A percentile compares a stretch with the other conserved stretches of the same genome.
phyloP scores from a whole-genome alignment of 2,329 filamentous ascomycete genomes.

The Aspergillus versicolor region DNA sequence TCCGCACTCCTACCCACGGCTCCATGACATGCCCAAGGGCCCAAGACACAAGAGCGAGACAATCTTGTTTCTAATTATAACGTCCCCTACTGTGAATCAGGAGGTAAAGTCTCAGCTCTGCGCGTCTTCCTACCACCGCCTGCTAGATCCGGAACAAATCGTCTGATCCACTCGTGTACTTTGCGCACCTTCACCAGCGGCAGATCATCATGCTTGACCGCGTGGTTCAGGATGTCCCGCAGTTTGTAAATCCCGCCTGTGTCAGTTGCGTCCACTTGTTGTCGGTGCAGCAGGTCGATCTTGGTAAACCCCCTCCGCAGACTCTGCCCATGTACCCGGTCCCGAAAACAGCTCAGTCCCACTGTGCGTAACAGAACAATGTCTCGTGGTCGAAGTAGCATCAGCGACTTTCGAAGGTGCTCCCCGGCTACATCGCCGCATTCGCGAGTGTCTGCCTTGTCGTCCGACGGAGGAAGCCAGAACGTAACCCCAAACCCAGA shows the following conservation, averaged over 20 bases:
- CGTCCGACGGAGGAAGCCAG: constrained; percentile 62
- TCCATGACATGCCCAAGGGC: no score
- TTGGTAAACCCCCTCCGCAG: constrained; percentile 69
- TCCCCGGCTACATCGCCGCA: constrained; percentile 16
- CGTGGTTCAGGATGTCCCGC: constrained; percentile 16
- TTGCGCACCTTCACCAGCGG: constrained; percentile 63
- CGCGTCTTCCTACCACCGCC: constrained; percentile 20
- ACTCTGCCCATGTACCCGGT: constrained; percentile 81
- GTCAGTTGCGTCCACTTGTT: constrained; percentile 53
- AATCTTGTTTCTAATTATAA: constrained; percentile 20
- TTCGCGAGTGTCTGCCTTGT: background rate
- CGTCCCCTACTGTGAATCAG: constrained; percentile 16
- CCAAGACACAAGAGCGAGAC: background rate
- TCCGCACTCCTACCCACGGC: background rate
- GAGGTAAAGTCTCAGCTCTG: constrained; percentile 13
- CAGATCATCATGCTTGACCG: constrained; percentile 36
- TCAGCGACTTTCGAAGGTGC: constrained; percentile 42
- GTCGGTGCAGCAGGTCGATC: constrained; percentile 64
- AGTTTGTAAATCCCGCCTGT: constrained; percentile 60
- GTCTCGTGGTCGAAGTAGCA: constrained; percentile 65
- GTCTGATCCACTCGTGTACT: constrained; percentile 73
- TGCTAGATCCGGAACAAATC: constrained; percentile 54
- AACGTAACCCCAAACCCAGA: constrained; percentile 80
- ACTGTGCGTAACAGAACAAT: constrained; percentile 78
- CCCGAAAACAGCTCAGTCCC: constrained; percentile 71